Base-by-base conservation (phyloP, 2,329 filamentous ascomycete species). In the Teratosphaeria destructans region DNA sequence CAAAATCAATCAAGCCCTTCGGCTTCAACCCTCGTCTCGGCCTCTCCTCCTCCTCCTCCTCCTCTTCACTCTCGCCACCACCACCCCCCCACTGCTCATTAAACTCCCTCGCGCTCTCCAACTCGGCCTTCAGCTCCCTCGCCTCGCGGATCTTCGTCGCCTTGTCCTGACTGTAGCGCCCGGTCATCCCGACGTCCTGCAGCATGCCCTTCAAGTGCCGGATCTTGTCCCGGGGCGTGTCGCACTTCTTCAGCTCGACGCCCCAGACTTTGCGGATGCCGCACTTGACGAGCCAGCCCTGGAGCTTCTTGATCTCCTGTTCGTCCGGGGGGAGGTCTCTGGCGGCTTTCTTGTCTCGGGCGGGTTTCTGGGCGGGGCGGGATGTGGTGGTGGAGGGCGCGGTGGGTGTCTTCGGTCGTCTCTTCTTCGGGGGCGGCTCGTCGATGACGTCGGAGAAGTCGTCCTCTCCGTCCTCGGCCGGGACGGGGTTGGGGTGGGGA, bases 231-330 rank as follows among this genome's bases (percentile, higher is more conserved):
- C 85, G 87, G 3, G 81, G 71, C 27, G 92, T 88, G 59, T 86
- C 82, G 67, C 83, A 91, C 58, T 85, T 79, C 72, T 89, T 89
- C 32, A 99, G 81, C 74, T 96, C 90, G 63, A 87, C 85, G 56
- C 82, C 83, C 93, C 94, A 99, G 62, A 96, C 83, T 72, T 96
- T 97, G 57, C 90, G 87, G 59, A 96, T 84, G 34, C 93, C 93
- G 69, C 93, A 99, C 74, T 96, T 96, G 54, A 87, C 76, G 6
- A 99, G 82, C 74, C 93, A 90, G 8, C 85, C 83, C 75, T 97
- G 93, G 3, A 97, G 79, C 55, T 86, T 88, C 74, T 96, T 97
- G 71, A 96, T 88, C 72, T 95, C 89, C 3, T 83, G 85, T 61
- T 90, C 84, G 61, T 91, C 82, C 0, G 87, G 83, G 19, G 85